phyloP scores from a whole-genome alignment of 2,329 filamentous ascomycete species.

The Ophiostoma himal-ulmi region DNA sequence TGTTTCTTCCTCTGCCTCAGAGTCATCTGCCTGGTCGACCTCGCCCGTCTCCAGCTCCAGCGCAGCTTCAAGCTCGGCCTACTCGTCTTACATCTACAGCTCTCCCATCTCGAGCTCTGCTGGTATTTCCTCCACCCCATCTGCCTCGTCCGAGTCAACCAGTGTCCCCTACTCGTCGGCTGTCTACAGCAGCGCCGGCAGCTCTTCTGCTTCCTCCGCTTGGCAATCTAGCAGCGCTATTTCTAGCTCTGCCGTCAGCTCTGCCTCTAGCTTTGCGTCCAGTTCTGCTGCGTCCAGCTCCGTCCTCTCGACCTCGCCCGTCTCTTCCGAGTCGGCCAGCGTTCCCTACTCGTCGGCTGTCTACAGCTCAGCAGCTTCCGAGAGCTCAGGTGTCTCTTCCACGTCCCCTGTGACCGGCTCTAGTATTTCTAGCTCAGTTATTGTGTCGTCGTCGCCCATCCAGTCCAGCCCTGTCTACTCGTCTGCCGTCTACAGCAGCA shows the following conservation, averaged over 20 bases:
- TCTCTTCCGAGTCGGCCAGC: not conserved
- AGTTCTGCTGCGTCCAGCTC: not conserved
- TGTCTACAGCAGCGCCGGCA: not conserved
- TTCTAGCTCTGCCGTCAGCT: not conserved
- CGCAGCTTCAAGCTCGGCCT: not conserved
- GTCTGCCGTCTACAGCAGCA: constrained; percentile 10
- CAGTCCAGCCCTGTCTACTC: not conserved
- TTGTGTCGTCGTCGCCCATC: not conserved
- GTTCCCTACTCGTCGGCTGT: not conserved
- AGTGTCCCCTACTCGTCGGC: constrained; percentile 9
- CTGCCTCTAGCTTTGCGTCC: not conserved
- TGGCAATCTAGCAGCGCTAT: not conserved
- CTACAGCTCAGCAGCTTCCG: not conserved
- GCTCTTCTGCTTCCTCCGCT: not conserved
- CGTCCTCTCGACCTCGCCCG: not conserved
- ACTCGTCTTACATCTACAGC: not conserved
- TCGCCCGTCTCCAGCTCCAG: not conserved
- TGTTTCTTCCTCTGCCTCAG: not conserved
- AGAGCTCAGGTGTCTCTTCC: not conserved
- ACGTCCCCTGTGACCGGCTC: constrained; percentile 7
- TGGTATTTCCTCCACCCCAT: not conserved
- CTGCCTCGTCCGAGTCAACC: not conserved
- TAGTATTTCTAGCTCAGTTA: not conserved
- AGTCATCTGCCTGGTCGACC: not conserved
- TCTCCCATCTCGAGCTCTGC: not conserved